Conservation (phyloP, 78 protist species). For the Emiliania huxleyi region DNA sequence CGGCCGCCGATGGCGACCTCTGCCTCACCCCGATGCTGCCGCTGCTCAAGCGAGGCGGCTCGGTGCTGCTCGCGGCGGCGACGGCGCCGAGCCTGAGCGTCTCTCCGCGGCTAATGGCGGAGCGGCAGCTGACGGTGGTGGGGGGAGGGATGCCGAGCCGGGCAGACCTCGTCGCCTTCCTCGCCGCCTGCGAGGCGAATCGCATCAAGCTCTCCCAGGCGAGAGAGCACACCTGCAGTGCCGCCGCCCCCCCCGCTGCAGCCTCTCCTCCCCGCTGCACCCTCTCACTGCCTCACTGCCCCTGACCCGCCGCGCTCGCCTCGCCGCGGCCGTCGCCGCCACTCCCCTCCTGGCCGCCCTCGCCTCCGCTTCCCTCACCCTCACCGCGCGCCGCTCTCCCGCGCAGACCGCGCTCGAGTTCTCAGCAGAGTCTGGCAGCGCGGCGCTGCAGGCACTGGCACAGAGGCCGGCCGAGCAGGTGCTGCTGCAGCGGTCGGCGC, state of each 20-base stretch:
- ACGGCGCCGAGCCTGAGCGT: not conserved
- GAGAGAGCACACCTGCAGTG: no score
- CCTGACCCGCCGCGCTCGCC: no score
- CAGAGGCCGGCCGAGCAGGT: not conserved
- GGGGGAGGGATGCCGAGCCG: not conserved
- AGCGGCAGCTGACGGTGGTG: not conserved
- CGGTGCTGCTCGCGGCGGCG: not conserved
- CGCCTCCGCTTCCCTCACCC: no score
- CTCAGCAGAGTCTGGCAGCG: not conserved
- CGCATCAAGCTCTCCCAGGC: not conserved
- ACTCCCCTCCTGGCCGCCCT: no score
- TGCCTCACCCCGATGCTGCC: not conserved
- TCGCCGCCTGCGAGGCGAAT: not conserved
- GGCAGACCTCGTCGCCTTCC: not conserved
- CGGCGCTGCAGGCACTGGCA: not conserved
- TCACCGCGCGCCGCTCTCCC: not conserved
- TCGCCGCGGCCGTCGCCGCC: no score
- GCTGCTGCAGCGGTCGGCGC: not conserved
- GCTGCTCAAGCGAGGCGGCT: not conserved
- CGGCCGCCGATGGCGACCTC: not conserved
- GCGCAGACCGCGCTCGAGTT: not conserved
- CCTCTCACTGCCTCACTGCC: no score
- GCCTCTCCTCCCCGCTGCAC: no score
- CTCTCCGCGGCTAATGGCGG: not conserved
- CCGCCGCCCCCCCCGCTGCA: no score